phyloP scores from a whole-genome alignment of 2,329 filamentous ascomycete species.

The Phoma sp. region DNA sequence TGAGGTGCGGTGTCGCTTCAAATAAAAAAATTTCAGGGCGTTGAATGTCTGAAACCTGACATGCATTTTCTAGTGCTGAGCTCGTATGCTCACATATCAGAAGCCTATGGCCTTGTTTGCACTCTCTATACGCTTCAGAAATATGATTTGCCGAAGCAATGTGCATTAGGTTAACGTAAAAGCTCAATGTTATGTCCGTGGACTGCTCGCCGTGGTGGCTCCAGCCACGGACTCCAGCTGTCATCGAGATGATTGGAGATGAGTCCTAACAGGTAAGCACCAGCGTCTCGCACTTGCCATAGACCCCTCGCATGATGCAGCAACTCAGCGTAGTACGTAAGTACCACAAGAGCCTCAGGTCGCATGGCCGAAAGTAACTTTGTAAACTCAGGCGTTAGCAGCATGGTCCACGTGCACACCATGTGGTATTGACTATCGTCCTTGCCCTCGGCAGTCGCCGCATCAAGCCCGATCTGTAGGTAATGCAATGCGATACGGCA shows the following conservation, averaged over 20 bases:
- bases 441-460: slow-evolving; percentile 9
- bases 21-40: too few species aligned
- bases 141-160: too few species aligned
- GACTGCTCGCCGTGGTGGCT: not conserved
- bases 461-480: slow-evolving; percentile 34
- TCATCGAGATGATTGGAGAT: not conserved
- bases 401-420: slow-evolving; percentile 49
- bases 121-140: too few species aligned
- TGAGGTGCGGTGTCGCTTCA: too few species aligned
- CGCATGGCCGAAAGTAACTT: slow-evolving; percentile 44
- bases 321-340: slow-evolving; percentile 60
- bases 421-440: slow-evolving; percentile 27
- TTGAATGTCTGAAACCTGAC: too few species aligned
- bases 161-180: too few species aligned
- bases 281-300: slow-evolving; percentile 33
- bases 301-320: slow-evolving; percentile 47
- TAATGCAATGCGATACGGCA: slow-evolving; percentile 36
- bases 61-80: too few species aligned
- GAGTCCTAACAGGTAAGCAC: slow-evolving; percentile 9
- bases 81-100: too few species aligned
- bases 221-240: not conserved
- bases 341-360: slow-evolving; percentile 56
- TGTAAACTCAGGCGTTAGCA: slow-evolving; percentile 47
- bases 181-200: too few species aligned
- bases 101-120: too few species aligned